phyloP scores from a whole-genome alignment of 805 yeast species.

The Yueomyces sinensis region DNA sequence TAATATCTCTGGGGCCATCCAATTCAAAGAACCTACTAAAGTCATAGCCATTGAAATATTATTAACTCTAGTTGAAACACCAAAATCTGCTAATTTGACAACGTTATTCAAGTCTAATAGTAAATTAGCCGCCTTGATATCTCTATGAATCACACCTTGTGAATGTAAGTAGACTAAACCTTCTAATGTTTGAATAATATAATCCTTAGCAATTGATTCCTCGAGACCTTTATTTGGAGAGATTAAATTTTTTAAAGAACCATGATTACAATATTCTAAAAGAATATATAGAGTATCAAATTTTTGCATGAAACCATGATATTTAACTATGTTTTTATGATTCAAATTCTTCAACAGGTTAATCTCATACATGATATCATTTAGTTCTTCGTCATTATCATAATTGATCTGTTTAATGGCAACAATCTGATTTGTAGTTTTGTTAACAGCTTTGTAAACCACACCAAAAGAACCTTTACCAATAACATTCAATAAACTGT shows the following conservation, averaged over 20 bases:
- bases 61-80: constrained; percentile 76
- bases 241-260: constrained; percentile 40
- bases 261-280: constrained; percentile 56
- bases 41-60: constrained; percentile 41
- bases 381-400: constrained; percentile 61
- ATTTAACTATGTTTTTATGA: constrained; percentile 85
- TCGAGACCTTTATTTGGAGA: constrained; percentile 28
- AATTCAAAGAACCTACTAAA: constrained; percentile 80
- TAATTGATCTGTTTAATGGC: constrained; percentile 73
- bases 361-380: constrained; percentile 48
- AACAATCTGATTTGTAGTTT: constrained; percentile 49
- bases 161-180: constrained; percentile 62
- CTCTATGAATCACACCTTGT: constrained; percentile 81
- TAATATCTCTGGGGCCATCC: constrained; percentile 98
- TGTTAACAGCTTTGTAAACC: constrained; percentile 65
- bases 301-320: constrained; percentile 78
- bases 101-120: constrained; percentile 55
- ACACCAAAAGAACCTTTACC: constrained; percentile 91
- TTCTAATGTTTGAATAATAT: constrained; percentile 54
- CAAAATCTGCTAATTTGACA: constrained; percentile 89
- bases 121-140: constrained; percentile 88
- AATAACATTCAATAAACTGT: constrained; percentile 43
- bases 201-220: constrained; percentile 48
- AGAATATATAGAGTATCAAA: constrained; percentile 60
- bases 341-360: constrained; percentile 60